phyloP scores from a whole-genome alignment of 176 grass and related monocot genomes.

The Tillandsia leiboldiana region DNA sequence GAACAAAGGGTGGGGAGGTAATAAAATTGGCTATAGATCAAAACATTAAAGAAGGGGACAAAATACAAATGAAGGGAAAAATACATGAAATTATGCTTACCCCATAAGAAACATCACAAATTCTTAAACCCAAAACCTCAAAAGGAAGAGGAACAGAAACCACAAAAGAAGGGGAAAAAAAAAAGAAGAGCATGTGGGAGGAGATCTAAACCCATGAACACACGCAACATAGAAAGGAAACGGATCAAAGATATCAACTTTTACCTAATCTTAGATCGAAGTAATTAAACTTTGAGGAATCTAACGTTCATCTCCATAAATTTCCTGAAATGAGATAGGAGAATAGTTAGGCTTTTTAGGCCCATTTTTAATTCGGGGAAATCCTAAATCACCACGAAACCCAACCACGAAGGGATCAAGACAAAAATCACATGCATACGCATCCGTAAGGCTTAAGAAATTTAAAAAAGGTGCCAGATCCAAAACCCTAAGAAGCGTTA shows the following conservation, averaged over 20 bases:
- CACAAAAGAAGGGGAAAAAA: background rate
- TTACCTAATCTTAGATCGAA: background rate
- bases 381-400: constrained; percentile 49
- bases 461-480: constrained; percentile 35
- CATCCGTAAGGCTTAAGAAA: constrained; percentile 87
- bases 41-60: background rate
- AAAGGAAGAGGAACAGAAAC: background rate
- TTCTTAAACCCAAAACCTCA: constrained; percentile 24
- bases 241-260: background rate
- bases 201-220: background rate
- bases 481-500: constrained; percentile 26
- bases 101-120: constrained; percentile 6
- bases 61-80: constrained; percentile 3
- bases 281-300: background rate
- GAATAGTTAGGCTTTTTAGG: constrained; percentile 8
- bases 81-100: constrained; percentile 7
- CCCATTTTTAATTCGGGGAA: background rate
- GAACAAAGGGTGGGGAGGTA: too few species aligned
- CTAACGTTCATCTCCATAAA: background rate
- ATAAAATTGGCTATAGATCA: too few species aligned
- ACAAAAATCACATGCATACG: constrained; percentile 66
- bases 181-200: background rate
- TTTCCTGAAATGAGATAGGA: constrained; percentile 6
- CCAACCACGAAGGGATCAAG: constrained; percentile 55
- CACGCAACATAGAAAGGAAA: background rate